Percentiles rank a stretch among this genome's conserved stretches.
Evolutionary conservation across 75 land plant species (phyloP).

Genomic region (Pinus tabuliformis): DNA sequence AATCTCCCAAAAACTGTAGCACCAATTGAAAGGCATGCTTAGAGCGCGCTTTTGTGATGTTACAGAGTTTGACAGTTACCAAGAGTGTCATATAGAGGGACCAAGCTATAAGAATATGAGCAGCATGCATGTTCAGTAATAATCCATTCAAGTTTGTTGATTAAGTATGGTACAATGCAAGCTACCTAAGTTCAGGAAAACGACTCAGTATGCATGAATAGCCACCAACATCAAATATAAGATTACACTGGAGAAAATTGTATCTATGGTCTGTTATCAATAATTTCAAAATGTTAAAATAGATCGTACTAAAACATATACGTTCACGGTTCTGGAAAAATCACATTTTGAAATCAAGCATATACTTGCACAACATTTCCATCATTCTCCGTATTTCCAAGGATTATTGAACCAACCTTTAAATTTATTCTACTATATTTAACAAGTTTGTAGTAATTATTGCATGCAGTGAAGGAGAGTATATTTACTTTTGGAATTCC

Average conservation of each 20-base stretch:
- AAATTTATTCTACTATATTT: neutral
- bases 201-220: neutral
- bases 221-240: neutral
- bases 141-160: constrained; percentile 96
- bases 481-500: constrained; percentile 68
- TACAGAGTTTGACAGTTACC: constrained; percentile 38
- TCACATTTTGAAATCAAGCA: too few relatives aligned
- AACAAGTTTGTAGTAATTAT: neutral
- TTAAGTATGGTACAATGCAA: constrained; percentile 79
- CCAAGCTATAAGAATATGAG: constrained; percentile 90
- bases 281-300: too few relatives aligned
- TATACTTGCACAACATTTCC: too few relatives aligned
- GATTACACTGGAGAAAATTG: neutral
- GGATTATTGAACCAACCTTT: neutral
- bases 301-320: too few relatives aligned
- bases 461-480: neutral
- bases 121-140: constrained; percentile 93
- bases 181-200: constrained; percentile 53
- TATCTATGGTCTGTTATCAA: too few relatives aligned
- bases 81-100: constrained; percentile 96
- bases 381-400: neutral
- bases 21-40: neutral
- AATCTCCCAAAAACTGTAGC: constrained; percentile 88
- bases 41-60: neutral
- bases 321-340: too few relatives aligned